phyloP scores from a whole-genome alignment of 148 eudicot genomes.

The Salicornia ramosissima region DNA sequence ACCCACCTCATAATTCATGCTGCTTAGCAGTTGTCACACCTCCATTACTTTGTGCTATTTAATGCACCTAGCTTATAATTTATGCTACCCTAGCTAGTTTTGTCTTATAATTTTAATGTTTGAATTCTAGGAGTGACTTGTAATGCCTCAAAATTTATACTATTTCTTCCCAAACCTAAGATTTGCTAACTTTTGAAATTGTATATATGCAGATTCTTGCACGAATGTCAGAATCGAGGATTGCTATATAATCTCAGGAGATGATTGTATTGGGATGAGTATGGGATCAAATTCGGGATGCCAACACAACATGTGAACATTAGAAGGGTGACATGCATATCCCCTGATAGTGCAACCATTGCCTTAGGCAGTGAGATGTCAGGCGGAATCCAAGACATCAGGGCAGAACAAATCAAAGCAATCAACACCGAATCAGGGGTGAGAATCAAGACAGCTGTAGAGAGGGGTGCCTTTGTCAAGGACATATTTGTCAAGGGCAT shows the following conservation, averaged over 20 bases:
- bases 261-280: constrained; percentile 94
- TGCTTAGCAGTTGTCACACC: too few species aligned
- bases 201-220: constrained; percentile 83
- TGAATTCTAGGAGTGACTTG: too few species aligned
- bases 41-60: too few species aligned
- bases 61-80: too few species aligned
- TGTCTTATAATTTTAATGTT: too few species aligned
- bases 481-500: constrained; percentile 72
- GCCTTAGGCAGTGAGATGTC: constrained; percentile 97
- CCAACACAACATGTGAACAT: constrained; percentile 70
- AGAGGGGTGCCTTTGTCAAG: constrained; percentile 77
- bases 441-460: constrained; percentile 70
- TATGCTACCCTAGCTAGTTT: too few species aligned
- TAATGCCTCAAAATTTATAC: too few species aligned
- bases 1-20: too few species aligned
- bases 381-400: constrained; percentile 75
- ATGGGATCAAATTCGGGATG: constrained; percentile 69
- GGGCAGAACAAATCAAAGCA: constrained; percentile 77
- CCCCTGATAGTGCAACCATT: constrained; percentile 81
- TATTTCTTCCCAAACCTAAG: neutral
- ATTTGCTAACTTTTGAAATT: neutral
- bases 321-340: constrained; percentile 75
- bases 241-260: constrained; percentile 87
- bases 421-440: constrained; percentile 80
- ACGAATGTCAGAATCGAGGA: constrained; percentile 66